Percentiles rank a stretch among this genome's conserved stretches.
phyloP scores from a whole-genome alignment of 2,329 filamentous ascomycete genomes.

The Teratosphaeria viscida region DNA sequence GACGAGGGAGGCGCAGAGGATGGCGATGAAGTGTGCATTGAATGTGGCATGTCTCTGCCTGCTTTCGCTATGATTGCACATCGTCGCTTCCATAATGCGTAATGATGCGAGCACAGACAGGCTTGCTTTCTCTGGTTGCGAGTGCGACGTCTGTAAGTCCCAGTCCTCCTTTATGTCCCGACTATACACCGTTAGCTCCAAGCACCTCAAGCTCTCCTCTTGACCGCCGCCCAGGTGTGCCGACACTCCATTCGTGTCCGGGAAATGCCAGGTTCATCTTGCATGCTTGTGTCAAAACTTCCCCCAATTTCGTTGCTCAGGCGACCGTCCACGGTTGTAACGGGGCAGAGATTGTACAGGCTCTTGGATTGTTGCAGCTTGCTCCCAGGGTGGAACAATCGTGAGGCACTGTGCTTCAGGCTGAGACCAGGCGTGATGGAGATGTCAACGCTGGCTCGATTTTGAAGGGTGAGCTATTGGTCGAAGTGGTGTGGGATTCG shows the following conservation, averaged over 20 bases:
- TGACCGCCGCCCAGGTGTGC: background rate
- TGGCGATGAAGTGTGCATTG: slow-evolving; percentile 28
- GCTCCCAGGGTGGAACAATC: background rate
- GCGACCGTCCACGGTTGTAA: background rate
- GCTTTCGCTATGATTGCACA: slow-evolving; percentile 51
- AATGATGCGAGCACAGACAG: background rate
- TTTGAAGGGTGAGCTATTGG: background rate
- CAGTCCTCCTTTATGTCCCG: background rate
- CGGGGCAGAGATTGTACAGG: background rate
- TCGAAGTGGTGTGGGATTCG: background rate
- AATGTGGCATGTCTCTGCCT: slow-evolving; percentile 46
- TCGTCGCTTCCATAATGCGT: slow-evolving; percentile 36
- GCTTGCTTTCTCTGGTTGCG: background rate
- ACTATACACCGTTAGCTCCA: background rate
- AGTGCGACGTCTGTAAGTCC: background rate
- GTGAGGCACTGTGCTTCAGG: background rate
- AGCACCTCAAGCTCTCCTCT: background rate
- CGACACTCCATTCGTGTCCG: background rate
- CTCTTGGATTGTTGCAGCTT: background rate
- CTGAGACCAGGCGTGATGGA: background rate
- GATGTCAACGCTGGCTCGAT: background rate
- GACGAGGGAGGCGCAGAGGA: slow-evolving; percentile 2
- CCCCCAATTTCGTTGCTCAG: background rate
- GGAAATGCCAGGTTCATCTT: background rate
- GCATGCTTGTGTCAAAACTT: background rate